phyloP scores from a whole-genome alignment of 2,329 filamentous ascomycete species.

The Sporothrix curviconia region DNA sequence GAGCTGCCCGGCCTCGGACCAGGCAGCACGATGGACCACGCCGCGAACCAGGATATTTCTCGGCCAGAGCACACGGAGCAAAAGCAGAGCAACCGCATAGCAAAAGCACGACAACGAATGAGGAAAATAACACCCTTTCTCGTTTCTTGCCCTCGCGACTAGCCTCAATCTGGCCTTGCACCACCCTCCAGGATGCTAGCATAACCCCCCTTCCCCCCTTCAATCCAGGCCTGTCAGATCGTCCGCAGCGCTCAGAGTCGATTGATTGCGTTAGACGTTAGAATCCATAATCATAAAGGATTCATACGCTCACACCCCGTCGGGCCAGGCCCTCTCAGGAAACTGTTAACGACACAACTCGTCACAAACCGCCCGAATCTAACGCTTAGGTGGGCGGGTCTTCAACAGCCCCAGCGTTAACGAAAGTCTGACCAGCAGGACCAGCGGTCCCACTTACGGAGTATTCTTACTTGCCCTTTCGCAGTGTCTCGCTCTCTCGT shows the following conservation, averaged over 20 bases:
- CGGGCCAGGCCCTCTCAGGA: not conserved
- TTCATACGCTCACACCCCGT: conserved; percentile 7
- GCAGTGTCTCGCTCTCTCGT: not conserved
- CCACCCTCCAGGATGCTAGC: not conserved
- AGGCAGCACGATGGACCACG: too few species aligned
- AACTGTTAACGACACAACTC: conserved; percentile 2
- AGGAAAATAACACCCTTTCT: conserved; percentile 8
- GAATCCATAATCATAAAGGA: too few species aligned
- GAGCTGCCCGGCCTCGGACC: too few species aligned
- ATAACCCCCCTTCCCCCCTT: too few species aligned
- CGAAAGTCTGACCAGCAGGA: not conserved
- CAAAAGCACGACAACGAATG: not conserved
- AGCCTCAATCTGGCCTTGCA: not conserved
- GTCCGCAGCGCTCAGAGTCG: not conserved
- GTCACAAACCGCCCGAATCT: not conserved
- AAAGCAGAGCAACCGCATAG: not conserved
- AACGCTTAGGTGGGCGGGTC: conserved; percentile 2
- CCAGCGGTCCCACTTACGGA: too few species aligned
- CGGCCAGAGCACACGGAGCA: conserved; percentile 7
- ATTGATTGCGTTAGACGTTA: conserved; percentile 12
- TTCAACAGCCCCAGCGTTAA: conserved; percentile 7
- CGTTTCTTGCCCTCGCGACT: conserved; percentile 12
- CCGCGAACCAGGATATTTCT: not conserved
- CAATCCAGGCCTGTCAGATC: conserved; percentile 10
- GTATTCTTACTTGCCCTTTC: not conserved